A percentile compares a stretch with the other conserved stretches of the same genome.
Evolutionary conservation across 2,329 filamentous ascomycete genomes (phyloP).

Genomic region (Botrytis fragariae): DNA sequence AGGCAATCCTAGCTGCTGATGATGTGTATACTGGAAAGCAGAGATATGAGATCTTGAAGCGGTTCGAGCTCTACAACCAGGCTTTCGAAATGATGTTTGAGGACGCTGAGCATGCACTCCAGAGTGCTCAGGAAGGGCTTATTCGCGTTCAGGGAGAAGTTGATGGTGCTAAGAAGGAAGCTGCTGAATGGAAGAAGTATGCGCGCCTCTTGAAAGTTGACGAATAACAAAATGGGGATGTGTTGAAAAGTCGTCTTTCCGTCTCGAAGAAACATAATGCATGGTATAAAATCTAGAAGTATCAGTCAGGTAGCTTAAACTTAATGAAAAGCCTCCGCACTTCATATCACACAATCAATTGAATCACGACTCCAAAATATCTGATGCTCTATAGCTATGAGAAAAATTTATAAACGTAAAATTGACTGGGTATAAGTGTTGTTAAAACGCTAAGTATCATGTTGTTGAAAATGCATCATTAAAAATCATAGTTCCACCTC

Average conservation of each 20-base stretch:
- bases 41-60: too few relatives aligned
- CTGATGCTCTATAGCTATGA: background rate
- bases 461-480: background rate
- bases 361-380: background rate
- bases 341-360: background rate
- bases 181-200: too few relatives aligned
- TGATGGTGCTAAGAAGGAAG: too few relatives aligned
- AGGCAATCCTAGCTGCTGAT: too few relatives aligned
- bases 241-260: background rate
- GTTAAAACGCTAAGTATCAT: constrained; percentile 4
- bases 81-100: too few relatives aligned
- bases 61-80: too few relatives aligned
- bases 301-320: background rate
- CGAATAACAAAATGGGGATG: too few relatives aligned
- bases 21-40: too few relatives aligned
- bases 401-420: background rate
- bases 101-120: too few relatives aligned
- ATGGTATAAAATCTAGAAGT: background rate
- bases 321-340: background rate
- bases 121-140: rapidly evolving
- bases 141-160: too few relatives aligned
- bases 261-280: background rate
- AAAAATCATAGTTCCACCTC: background rate
- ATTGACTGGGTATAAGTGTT: constrained; percentile 11
- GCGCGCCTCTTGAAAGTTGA: too few relatives aligned